Base-by-base conservation (phyloP, 352 stramenopile genomes). In the Globisporangium radiosum region DNA sequence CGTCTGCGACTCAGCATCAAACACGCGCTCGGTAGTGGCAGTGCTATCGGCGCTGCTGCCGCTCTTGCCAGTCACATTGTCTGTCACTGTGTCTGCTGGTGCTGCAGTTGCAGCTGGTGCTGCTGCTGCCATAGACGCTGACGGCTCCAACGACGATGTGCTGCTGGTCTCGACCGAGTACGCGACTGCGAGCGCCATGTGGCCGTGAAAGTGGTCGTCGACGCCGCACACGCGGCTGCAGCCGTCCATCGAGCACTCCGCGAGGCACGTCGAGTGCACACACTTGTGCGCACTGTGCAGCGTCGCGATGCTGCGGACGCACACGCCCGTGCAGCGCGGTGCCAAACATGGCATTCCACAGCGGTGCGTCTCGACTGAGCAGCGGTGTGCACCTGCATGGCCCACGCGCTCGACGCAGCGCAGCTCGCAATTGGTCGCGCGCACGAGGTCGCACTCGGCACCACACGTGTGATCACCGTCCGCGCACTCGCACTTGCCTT, bases 201-300 rank as follows among this genome's bases (percentile, higher is more conserved):
- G 71, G 1, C 75, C 78, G 54, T 93, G 81, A 36, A 93, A 93
- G 63, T 93, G 84, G 53, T 91, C 74, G 43, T 60, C 59, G 0
- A 53, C 65, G 6, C 63, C 64, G 48, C 83, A 93, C 1, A 66
- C 19, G 44, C 86, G 71, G 7, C 67, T 70, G 50, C 81, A 93
- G 36, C 70, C 79, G 7, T 83, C 68, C 63, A 91, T 85, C 7
- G 81, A 50, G 52, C 84, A 93, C 37, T 62, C 62, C 33, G 85
- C 50, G 42, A 85, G 72, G 56, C 84, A 93, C 7, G 69, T 71
- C 13, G 75, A 62, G 54, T 82, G 69, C 13, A 77, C 73, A 19
- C 84, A 93, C 47, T 85, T 86, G 70, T 92, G 84, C 2, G 63
- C 69, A 4, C 59, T 68, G 54, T 91, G 84, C 0, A 69, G 65